phyloP scores from a whole-genome alignment of 495 filamentous ascomycete genomes.

The Penicillium goetzii region DNA sequence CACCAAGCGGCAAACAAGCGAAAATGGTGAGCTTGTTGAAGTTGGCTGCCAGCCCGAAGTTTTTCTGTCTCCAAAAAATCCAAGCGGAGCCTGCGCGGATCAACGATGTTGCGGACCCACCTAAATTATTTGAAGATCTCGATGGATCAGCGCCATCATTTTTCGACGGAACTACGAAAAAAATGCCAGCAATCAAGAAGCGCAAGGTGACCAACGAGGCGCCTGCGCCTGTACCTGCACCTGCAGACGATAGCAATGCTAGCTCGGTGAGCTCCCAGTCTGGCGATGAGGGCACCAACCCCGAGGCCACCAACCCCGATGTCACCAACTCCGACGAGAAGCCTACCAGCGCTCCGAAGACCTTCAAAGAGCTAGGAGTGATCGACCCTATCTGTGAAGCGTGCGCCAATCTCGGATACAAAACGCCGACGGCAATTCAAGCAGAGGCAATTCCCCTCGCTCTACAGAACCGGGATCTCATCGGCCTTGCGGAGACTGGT shows the following conservation, averaged over 20 bases:
- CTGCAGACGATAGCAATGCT: constrained; percentile 24
- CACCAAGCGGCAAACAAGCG: constrained; percentile 14
- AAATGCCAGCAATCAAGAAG: constrained; percentile 44
- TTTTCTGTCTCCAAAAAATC: constrained; percentile 47
- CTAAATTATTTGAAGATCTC: constrained; percentile 37
- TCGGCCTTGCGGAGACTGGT: constrained; percentile 93
- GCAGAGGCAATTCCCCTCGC: constrained; percentile 77
- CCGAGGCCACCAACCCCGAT: constrained; percentile 16
- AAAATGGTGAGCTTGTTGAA: constrained; percentile 21
- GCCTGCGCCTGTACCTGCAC: not conserved
- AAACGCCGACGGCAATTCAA: constrained; percentile 81
- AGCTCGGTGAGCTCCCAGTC: constrained; percentile 15
- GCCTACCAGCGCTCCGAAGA: constrained; percentile 46
- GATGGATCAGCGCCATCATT: constrained; percentile 12
- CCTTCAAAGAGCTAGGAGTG: constrained; percentile 84
- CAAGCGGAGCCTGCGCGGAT: constrained; percentile 42
- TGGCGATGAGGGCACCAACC: constrained; percentile 9
- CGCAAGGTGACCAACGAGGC: constrained; percentile 38
- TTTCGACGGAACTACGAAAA: constrained; percentile 25
- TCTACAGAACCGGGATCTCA: constrained; percentile 79
- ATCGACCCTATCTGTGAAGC: constrained; percentile 88
- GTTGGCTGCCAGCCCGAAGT: constrained; percentile 24
- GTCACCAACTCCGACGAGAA: constrained; percentile 14
- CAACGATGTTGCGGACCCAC: constrained; percentile 44
- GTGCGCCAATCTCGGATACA: constrained; percentile 79